Base-by-base conservation (phyloP, 2,329 filamentous ascomycete species). In the Trichoderma koningii region DNA sequence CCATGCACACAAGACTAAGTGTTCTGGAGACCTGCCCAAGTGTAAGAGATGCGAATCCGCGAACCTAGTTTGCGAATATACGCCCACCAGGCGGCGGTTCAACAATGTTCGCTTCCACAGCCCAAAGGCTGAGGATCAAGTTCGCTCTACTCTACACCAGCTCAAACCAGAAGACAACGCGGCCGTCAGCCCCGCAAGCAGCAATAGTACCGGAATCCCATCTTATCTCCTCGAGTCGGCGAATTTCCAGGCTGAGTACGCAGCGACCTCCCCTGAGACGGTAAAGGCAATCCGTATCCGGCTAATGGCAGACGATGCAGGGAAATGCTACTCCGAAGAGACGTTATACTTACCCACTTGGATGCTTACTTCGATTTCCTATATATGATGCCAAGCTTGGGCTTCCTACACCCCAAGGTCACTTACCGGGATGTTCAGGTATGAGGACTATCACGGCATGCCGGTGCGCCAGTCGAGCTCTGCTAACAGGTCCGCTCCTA, bases 1-100 rank as follows among this genome's bases (percentile, higher is more conserved):
- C 38, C 78, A 80, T 66, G 65, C 73, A 3, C 77, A 79, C 69
- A 80, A 80, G 69, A 79, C 78, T 1, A 79, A 79, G 66, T 80
- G 78, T 66, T 79, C 77, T 1, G 77, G 78, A 21, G 78, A 79
- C 56, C 64, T 78, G 52, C 78, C 78, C 6, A 70, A 70, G 30
- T 80, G 78, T 67, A 74, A 75, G 66, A 71, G 78, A 62, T 80
- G 78, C 67, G 73, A 76, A 52, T 66, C 66, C 1, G 69, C 70
- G 34, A 71, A 73, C 28, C 67, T 80, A n/a, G 55, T 62, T 17
- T 80, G 78, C 71, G 78, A 79, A 67, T 80, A 80, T 66, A 75
- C 73, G 15, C 72, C 75, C 0, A 72, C 76, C 15, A 79, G 76
- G 68, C 73, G 78, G 45, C 76, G 75, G 55, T 78, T 79, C 59